These are phyloP conservation scores for Murraya koenigii DNA, from an alignment of 345 rosid species.

Conservation along the genomic window DNA sequence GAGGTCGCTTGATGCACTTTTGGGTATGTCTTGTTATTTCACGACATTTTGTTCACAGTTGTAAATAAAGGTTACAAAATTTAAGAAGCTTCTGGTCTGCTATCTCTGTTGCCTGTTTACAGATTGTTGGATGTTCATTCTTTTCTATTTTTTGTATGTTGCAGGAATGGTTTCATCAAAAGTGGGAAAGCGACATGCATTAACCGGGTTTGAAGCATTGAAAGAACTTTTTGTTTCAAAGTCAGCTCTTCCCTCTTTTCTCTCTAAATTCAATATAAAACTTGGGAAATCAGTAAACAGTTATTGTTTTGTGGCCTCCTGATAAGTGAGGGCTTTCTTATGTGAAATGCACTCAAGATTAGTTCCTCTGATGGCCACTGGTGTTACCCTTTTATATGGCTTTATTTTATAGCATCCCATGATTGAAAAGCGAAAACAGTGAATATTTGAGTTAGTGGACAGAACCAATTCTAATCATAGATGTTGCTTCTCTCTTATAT, in stretches of 20 bases:
- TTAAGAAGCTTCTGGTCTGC: not conserved
- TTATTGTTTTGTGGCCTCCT: not conserved
- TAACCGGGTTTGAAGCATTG: constrained; percentile 82
- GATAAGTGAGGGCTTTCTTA: not conserved
- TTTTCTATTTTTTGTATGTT: constrained; percentile 17
- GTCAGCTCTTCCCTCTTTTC: constrained; percentile 25
- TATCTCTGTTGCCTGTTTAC: not conserved
- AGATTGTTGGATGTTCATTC: not conserved
- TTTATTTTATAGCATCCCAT: not conserved
- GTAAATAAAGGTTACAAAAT: too few species aligned
- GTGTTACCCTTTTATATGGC: not conserved
- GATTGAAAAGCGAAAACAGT: not conserved
- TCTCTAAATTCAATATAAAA: not conserved
- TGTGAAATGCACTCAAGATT: not conserved
- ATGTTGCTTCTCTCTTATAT: not conserved
- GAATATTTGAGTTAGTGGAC: not conserved
- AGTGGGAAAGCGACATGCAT: constrained; percentile 90
- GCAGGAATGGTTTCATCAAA: constrained; percentile 92
- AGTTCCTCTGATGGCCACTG: not conserved
- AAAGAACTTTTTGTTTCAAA: constrained; percentile 77
- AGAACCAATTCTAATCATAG: not conserved
- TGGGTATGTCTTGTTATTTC: constrained; percentile 47
- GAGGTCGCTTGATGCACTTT: constrained; percentile 84
- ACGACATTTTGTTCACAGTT: too few species aligned
- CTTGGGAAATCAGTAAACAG: not conserved